phyloP scores from a whole-genome alignment of 2,329 filamentous ascomycete genomes.

The Phyllosticta ampelicida region DNA sequence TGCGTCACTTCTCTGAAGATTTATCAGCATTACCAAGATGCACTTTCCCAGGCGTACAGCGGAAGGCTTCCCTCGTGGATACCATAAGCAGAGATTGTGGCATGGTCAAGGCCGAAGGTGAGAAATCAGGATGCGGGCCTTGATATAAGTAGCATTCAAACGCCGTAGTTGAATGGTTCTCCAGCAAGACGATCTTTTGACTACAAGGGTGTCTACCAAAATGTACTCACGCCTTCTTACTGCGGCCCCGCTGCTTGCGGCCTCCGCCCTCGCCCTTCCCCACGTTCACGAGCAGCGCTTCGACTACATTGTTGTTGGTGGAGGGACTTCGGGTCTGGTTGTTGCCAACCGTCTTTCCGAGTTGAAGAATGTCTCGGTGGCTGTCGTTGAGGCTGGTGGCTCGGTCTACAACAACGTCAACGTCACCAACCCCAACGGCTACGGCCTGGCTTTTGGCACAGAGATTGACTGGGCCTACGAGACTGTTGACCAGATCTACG shows the following conservation, averaged over 20 bases:
- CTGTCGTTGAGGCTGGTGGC: conserved; percentile 25
- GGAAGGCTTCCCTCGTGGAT: not conserved
- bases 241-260: conserved; percentile 5
- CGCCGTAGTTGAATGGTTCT: not conserved
- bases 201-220: not conserved
- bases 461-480: conserved; percentile 33
- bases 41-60: not conserved
- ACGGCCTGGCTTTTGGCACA: conserved; percentile 16
- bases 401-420: conserved; percentile 21
- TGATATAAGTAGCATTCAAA: not conserved
- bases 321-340: conserved; percentile 18
- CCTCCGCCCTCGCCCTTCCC: conserved; percentile 7
- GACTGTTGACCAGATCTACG: conserved; percentile 30
- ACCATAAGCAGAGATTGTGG: not conserved
- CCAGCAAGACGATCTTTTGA: not conserved
- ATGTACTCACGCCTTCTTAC: conserved; percentile 7
- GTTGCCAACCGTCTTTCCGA: conserved; percentile 22
- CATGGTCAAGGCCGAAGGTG: not conserved
- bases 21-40: not conserved
- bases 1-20: not conserved
- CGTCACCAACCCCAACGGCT: conserved; percentile 20
- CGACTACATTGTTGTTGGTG: conserved; percentile 21
- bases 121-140: not conserved
- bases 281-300: conserved; percentile 11
- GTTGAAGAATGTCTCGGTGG: conserved; percentile 17